phyloP scores from a whole-genome alignment of 208 protist genomes.

The Crithidia thermophila region DNA sequence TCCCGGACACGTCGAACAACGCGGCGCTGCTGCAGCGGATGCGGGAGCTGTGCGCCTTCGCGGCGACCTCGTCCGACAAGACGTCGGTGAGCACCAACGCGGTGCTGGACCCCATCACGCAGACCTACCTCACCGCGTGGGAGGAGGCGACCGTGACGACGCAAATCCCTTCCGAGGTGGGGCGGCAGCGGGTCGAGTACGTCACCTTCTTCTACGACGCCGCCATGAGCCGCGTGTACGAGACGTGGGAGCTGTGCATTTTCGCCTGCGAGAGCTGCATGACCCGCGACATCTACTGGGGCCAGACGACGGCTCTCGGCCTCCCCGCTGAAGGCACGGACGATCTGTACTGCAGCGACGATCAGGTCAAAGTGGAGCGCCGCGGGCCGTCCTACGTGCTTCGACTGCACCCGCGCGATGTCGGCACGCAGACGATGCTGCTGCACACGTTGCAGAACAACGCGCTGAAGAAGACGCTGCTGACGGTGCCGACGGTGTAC shows the following conservation, averaged over 20 bases:
- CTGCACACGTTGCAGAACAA: conserved; percentile 66
- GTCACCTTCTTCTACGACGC: conserved; percentile 80
- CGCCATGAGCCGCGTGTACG: conserved; percentile 70
- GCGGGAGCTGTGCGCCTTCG: conserved; percentile 67
- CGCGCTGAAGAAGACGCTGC: conserved; percentile 68
- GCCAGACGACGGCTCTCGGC: conserved; percentile 78
- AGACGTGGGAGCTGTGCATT: conserved; percentile 87
- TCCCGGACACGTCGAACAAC: conserved; percentile 44
- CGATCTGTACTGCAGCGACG: conserved; percentile 78
- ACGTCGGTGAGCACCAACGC: conserved; percentile 73
- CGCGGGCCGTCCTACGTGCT: conserved; percentile 64
- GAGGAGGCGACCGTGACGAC: conserved; percentile 77
- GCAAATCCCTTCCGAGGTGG: conserved; percentile 45
- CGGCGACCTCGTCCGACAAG: conserved; percentile 38
- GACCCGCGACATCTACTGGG: conserved; percentile 80
- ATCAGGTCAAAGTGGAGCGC: conserved; percentile 44
- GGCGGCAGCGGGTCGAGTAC: conserved; percentile 74
- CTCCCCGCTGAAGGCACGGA: conserved; percentile 70
- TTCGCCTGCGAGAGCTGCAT: conserved; percentile 74
- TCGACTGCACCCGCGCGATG: conserved; percentile 71
- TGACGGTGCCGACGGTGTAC: conserved; percentile 75
- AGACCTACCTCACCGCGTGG: conserved; percentile 81
- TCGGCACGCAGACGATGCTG: conserved; percentile 63
- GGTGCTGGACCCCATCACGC: conserved; percentile 85
- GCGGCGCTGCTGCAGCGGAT: conserved; percentile 61